Base-by-base conservation (phyloP, 768 basidiomycete species). In the Ramaria sp. region DNA sequence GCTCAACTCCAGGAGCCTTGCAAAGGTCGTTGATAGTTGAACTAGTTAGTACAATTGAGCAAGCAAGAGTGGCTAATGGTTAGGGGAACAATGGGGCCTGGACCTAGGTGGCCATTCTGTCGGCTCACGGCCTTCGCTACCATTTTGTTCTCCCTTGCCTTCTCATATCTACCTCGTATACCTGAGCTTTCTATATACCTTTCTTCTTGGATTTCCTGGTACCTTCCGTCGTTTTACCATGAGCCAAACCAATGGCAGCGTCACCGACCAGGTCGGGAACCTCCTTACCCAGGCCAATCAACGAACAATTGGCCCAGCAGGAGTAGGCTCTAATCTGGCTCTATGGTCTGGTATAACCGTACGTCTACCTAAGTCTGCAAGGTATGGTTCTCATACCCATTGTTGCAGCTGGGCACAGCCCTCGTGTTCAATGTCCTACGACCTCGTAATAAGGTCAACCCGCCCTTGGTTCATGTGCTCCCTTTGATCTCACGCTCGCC, bases 371-470 rank as follows among this genome's bases (percentile, higher is more conserved):
- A 57, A 39, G n/a, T 45, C 33, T 41, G 13, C 30, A 33, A 10
- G 11, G 43, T 15, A 17, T 42, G 34, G 24, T 39, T 38, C 20
- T 49, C 51, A 37, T 30, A 38, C 46, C 59, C 39, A 63, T 54
- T 46, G 59, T 42, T 58, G 31, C 60, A 88, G 87, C 66, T 79
- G 43, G 77, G 74, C 59, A 88, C 88, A 17, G 72, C 91, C 49
- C 60, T 90, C 46, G 72, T 78, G 39, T 98, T 98, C 73, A 94
- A 92, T 60, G 48, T 86, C 62, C 73, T 97, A 49, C 83, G 95
- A 38, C 95, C 95, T 12, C 82, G 83, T 63, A 94, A 96, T 76
- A 91, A 89, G 78, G 88, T 84, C 64, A 39, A 68, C 64, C 13
- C 24, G 10, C 42, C 46, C 15, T 37, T 51, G 53, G 47, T 17